These are phyloP conservation scores for Russula vinacea DNA, from an alignment of 768 basidiomycete species.

Conservation along the genomic window DNA sequence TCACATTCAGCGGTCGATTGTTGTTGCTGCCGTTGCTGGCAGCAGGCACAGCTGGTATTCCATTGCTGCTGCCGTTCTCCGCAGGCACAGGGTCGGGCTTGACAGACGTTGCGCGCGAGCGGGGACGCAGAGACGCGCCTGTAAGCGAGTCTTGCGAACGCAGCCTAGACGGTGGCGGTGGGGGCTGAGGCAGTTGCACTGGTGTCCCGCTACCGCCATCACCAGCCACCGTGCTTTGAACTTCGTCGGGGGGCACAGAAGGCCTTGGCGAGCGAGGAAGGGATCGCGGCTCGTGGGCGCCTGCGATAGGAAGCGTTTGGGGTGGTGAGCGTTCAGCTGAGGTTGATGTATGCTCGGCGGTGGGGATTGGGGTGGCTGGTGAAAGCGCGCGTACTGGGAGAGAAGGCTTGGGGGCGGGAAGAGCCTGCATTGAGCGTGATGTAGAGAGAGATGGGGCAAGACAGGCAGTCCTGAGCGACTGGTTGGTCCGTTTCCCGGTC, in stretches of 20 bases:
- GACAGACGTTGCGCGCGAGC: constrained; percentile 24
- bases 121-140: constrained; percentile 13
- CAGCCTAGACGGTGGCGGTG: constrained; percentile 11
- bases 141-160: constrained; percentile 25
- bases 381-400: constrained; percentile 15
- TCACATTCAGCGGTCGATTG: constrained; percentile 80
- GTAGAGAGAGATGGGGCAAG: constrained; percentile 13
- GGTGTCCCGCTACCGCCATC: background rate
- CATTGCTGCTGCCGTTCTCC: constrained; percentile 13
- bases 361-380: background rate
- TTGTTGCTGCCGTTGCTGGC: constrained; percentile 32
- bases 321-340: constrained; percentile 18
- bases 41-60: background rate
- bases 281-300: constrained; percentile 18
- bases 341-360: constrained; percentile 9
- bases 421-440: constrained; percentile 24
- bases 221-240: background rate
- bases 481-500: constrained; percentile 2
- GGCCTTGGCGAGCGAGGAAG: constrained; percentile 20
- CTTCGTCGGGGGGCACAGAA: constrained; percentile 3
- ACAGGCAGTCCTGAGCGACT: constrained; percentile 6
- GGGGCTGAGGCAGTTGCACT: background rate
- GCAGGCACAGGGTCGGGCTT: constrained; percentile 13
- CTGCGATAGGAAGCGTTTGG: constrained; percentile 11
- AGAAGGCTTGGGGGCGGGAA: constrained; percentile 20